phyloP scores from a whole-genome alignment of 768 basidiomycete genomes.

The Leccinum subgranulosum region DNA sequence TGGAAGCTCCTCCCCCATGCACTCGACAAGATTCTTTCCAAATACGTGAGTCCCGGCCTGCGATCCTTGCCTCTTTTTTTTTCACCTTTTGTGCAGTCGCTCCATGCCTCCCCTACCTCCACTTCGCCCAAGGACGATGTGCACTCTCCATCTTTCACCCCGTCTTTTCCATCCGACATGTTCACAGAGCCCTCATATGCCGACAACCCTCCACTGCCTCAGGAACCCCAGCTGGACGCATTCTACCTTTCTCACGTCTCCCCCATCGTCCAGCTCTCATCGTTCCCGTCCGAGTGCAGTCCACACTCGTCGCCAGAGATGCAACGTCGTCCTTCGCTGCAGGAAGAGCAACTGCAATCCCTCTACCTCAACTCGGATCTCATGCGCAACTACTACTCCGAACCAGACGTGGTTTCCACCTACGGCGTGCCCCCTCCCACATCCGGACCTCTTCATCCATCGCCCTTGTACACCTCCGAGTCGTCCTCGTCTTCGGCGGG shows the following conservation, averaged over 20 bases:
- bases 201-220: conserved; percentile 7
- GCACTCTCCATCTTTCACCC: conserved; percentile 30
- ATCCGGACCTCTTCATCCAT: conserved; percentile 3
- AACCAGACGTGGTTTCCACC: conserved; percentile 6
- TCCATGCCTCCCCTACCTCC: conserved; percentile 41
- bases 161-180: conserved; percentile 21
- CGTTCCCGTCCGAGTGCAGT: conserved; percentile 17
- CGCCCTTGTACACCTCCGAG: conserved; percentile 21
- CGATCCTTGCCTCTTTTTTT: background rate
- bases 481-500: conserved; percentile 1
- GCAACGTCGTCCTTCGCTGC: conserved; percentile 14
- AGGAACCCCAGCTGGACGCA: conserved; percentile 14
- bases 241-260: conserved; percentile 21
- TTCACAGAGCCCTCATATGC: conserved; percentile 2
- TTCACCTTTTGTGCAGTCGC: conserved; percentile 35
- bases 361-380: conserved; percentile 23
- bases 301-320: conserved; percentile 12
- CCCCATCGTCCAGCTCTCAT: conserved; percentile 13
- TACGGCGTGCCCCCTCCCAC: conserved; percentile 9
- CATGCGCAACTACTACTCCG: conserved; percentile 21
- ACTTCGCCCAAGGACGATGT: conserved; percentile 19
- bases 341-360: conserved; percentile 21
- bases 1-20: conserved; percentile 72
- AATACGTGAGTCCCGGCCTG: conserved; percentile 60
- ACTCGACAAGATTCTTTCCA: conserved; percentile 74